These are phyloP conservation scores for Leccinum subgranulosum DNA, from an alignment of 768 basidiomycete genomes.

Conservation along the genomic window DNA sequence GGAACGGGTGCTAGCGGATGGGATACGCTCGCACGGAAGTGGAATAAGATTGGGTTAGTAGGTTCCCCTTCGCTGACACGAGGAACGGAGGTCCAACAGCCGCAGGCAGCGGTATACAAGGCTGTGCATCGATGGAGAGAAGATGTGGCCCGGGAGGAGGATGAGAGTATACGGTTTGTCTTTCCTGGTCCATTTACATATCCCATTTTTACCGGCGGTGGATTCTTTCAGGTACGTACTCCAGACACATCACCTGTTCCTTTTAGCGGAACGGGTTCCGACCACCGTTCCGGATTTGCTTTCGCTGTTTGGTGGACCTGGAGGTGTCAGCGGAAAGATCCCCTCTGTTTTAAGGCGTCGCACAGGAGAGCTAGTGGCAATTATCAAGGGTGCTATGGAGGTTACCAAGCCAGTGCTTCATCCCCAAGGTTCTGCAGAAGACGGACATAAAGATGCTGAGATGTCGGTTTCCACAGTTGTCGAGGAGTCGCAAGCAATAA, in stretches of 20 bases:
- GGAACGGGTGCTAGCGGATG: slow-evolving; percentile 73
- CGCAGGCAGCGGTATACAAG: slow-evolving; percentile 64
- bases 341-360: slow-evolving; percentile 63
- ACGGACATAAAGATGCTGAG: not conserved
- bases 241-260: slow-evolving; percentile 71
- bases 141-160: slow-evolving; percentile 69
- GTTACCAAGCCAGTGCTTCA: not conserved
- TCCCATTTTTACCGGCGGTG: not conserved
- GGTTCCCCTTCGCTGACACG: slow-evolving; percentile 19
- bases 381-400: slow-evolving; percentile 52
- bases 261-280: slow-evolving; percentile 68
- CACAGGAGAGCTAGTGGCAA: slow-evolving; percentile 60
- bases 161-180: slow-evolving; percentile 77
- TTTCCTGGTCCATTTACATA: not conserved
- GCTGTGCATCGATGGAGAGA: slow-evolving; percentile 85
- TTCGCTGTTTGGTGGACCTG: slow-evolving; percentile 43
- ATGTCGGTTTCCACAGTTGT: not conserved
- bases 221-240: slow-evolving; percentile 57
- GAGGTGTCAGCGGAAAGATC: slow-evolving; percentile 33
- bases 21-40: slow-evolving; percentile 75
- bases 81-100: slow-evolving; percentile 34
- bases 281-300: slow-evolving; percentile 61
- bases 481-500: slow-evolving; percentile 4
- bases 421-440: not conserved
- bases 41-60: slow-evolving; percentile 64